These are phyloP conservation scores for Eimeria praecox DNA, from an alignment of 169 alveolate species.

Conservation along the genomic window DNA sequence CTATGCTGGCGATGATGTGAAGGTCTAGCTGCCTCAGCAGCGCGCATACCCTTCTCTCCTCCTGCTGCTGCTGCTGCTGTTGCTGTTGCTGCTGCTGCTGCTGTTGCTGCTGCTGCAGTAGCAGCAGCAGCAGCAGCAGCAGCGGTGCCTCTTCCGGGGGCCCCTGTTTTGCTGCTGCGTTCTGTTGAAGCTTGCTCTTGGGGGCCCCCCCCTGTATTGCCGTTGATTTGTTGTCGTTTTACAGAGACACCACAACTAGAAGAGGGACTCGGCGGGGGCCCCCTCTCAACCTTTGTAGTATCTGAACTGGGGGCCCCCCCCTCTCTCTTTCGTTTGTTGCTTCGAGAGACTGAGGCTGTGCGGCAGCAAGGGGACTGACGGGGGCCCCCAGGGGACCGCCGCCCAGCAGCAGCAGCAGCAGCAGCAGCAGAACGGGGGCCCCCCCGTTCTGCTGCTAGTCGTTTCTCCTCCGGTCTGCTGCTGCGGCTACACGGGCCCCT, in stretches of 20 bases:
- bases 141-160: neutral
- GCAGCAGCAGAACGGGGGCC: neutral
- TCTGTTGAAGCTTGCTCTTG: neutral
- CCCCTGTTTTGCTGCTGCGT: neutral
- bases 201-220: neutral
- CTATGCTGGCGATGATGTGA: no score
- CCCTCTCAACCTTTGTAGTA: neutral
- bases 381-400: conserved; percentile 27
- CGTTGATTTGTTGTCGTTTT: neutral
- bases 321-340: conserved; percentile 9
- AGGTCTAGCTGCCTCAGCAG: conserved; percentile 5
- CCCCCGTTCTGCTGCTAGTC: neutral
- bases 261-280: neutral
- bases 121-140: no score
- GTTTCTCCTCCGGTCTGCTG: neutral
- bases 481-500: conserved; percentile 40
- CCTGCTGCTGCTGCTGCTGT: neutral
- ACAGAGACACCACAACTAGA: neutral
- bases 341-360: neutral
- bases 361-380: neutral
- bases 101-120: neutral
- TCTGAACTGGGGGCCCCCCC: neutral
- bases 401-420: neutral
- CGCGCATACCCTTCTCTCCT: neutral
- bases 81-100: neutral